Conservation (phyloP, 1,139 yeast genomes). For the Pichia sp. region DNA sequence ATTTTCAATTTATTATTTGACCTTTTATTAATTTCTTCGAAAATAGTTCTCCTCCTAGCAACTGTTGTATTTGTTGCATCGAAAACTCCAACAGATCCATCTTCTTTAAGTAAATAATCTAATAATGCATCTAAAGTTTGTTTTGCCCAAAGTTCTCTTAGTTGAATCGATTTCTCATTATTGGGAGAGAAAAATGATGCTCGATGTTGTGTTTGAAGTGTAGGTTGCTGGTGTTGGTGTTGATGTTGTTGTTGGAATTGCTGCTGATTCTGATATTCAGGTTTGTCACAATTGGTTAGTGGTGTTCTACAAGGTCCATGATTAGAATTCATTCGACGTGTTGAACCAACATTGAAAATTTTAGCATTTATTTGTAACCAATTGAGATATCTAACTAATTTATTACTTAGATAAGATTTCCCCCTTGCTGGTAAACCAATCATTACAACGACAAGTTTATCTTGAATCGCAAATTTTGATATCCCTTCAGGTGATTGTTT, state of each 20-base stretch:
- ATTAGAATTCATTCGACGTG: constrained; percentile 79
- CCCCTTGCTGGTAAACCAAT: constrained; percentile 94
- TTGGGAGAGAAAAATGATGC: constrained; percentile 84
- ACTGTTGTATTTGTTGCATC: constrained; percentile 94
- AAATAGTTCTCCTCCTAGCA: constrained; percentile 60
- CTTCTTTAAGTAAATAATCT: constrained; percentile 73
- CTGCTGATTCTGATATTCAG: too few species aligned
- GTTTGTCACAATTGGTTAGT: constrained; percentile 10
- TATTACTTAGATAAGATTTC: constrained; percentile 85
- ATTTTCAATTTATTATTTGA: constrained; percentile 74
- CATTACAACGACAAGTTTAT: constrained; percentile 74
- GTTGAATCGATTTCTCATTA: constrained; percentile 53
- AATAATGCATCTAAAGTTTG: constrained; percentile 82
- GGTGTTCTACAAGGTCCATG: constrained; percentile 58
- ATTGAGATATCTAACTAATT: constrained; percentile 76
- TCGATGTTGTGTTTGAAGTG: constrained; percentile 39
- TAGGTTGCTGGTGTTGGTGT: constrained; percentile 8
- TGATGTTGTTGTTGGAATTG: too few species aligned
- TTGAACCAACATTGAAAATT: constrained; percentile 93
- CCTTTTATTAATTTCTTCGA: constrained; percentile 65
- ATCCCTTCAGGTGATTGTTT: constrained; percentile 78
- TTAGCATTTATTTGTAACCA: constrained; percentile 84
- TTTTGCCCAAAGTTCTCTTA: constrained; percentile 94
- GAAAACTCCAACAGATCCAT: constrained; percentile 89
- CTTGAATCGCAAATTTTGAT: constrained; percentile 31